Conservation (phyloP, 345 rosid species). For the Limnanthes douglasii region DNA sequence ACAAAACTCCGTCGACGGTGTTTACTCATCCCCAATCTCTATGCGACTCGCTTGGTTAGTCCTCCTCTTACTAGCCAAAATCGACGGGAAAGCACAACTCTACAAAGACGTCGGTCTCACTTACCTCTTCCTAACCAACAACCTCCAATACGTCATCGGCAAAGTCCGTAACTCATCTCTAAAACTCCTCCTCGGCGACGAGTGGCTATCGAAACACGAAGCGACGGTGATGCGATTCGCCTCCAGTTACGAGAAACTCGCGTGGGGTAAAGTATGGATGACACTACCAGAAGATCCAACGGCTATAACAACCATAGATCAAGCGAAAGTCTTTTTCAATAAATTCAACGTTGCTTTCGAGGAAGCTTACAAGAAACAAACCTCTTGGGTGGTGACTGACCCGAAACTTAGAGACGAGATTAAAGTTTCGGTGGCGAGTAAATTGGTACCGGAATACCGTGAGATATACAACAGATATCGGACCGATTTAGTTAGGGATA, state of each 20-base stretch:
- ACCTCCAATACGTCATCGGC: conserved; percentile 42
- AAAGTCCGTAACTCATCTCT: conserved; percentile 44
- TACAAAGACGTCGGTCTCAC: conserved; percentile 13
- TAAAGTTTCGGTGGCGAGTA: conserved; percentile 26
- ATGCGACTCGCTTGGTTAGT: conserved; percentile 13
- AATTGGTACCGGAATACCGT: conserved; percentile 25
- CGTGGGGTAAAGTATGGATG: conserved; percentile 36
- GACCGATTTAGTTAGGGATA: conserved; percentile 3
- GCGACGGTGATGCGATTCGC: conserved; percentile 37
- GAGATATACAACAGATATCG: conserved; percentile 21
- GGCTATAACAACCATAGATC: neutral
- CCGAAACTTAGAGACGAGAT: conserved; percentile 36
- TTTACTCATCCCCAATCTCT: conserved; percentile 11
- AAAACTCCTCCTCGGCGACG: conserved; percentile 34
- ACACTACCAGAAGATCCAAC: conserved; percentile 19
- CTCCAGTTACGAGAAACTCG: conserved; percentile 40
- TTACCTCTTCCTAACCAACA: conserved; percentile 31
- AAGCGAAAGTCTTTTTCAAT: conserved; percentile 18
- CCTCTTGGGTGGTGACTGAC: conserved; percentile 42
- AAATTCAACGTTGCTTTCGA: conserved; percentile 44
- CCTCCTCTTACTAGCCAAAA: conserved; percentile 15
- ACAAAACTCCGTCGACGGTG: conserved; percentile 9
- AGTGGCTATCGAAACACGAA: conserved; percentile 46
- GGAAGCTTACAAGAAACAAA: conserved; percentile 34
- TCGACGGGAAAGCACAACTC: conserved; percentile 18